Evolutionary conservation across 1,139 yeast genomes (phyloP).

Genomic region (Candida mesenterica): DNA sequence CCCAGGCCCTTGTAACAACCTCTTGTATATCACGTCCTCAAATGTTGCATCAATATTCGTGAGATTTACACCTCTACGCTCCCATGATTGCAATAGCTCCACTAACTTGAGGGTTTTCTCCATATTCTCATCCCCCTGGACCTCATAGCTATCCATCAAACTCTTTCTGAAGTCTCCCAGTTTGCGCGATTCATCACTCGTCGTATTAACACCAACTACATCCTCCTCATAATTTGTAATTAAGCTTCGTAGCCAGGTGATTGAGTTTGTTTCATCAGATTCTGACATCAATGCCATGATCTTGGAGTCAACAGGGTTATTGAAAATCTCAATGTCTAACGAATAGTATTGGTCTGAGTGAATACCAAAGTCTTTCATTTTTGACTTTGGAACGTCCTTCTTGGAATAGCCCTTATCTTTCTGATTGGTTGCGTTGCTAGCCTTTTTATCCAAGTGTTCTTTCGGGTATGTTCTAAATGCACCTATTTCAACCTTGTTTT

Average conservation of each 20-base stretch:
- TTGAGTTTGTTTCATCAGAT: conserved; percentile 14
- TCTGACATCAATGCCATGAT: conserved; percentile 21
- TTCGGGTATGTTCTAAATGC: conserved; percentile 83
- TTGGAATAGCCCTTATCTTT: conserved; percentile 4
- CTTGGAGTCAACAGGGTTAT: conserved; percentile 51
- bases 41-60: conserved; percentile 19
- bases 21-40: conserved; percentile 20
- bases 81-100: conserved; percentile 13
- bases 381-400: conserved; percentile 42
- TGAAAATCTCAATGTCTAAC: conserved; percentile 63
- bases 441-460: conserved; percentile 19
- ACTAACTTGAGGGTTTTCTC: conserved; percentile 12
- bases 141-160: conserved; percentile 11
- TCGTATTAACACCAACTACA: conserved; percentile 3
- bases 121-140: conserved; percentile 13
- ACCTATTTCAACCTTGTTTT: conserved; percentile 79
- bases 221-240: conserved; percentile 7
- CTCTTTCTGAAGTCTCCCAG: conserved; percentile 3
- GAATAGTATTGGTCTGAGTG: conserved; percentile 73
- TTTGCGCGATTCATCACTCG: too few relatives aligned
- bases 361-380: conserved; percentile 63
- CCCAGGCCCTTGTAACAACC: conserved; percentile 14
- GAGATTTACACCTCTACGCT: conserved; percentile 3
- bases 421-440: conserved; percentile 3
- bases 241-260: conserved; percentile 15